Evolutionary conservation across 495 filamentous ascomycete species (phyloP).

Genomic region (Sabuloglossum arenarium): DNA sequence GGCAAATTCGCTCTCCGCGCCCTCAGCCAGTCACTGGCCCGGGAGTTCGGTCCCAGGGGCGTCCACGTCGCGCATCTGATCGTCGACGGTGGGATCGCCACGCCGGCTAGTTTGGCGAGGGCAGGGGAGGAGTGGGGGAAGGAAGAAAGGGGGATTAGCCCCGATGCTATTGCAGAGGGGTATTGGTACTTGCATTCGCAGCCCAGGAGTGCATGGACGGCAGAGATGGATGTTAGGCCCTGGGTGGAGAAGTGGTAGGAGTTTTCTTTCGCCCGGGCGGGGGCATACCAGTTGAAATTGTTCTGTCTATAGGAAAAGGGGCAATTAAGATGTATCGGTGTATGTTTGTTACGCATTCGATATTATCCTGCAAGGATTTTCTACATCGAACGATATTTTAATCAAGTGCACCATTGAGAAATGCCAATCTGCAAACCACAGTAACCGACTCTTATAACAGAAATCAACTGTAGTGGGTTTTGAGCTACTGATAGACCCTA

Average conservation of each 20-base stretch:
- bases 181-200: conserved; percentile 87
- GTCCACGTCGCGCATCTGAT: conserved; percentile 76
- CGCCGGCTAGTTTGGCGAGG: conserved; percentile 43
- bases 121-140: conserved; percentile 34
- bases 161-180: conserved; percentile 77
- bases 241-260: conserved; percentile 52
- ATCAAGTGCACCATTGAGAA: no score
- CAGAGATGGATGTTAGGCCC: conserved; percentile 66
- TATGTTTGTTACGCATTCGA: no score
- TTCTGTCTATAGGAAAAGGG: no score
- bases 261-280: no score
- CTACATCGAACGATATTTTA: no score
- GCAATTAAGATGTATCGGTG: no score
- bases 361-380: no score
- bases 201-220: conserved; percentile 58
- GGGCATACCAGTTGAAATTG: no score
- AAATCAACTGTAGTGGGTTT: no score
- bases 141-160: conserved; percentile 52
- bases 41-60: conserved; percentile 77
- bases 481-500: no score
- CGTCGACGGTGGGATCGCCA: conserved; percentile 80
- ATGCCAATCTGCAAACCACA: no score
- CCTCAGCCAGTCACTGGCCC: conserved; percentile 54
- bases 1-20: conserved; percentile 70
- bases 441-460: no score